A percentile compares a stretch with the other conserved stretches of the same genome.
Evolutionary conservation across 2,329 filamentous ascomycete genomes (phyloP).

Genomic region (Pezicula neosporulosa): DNA sequence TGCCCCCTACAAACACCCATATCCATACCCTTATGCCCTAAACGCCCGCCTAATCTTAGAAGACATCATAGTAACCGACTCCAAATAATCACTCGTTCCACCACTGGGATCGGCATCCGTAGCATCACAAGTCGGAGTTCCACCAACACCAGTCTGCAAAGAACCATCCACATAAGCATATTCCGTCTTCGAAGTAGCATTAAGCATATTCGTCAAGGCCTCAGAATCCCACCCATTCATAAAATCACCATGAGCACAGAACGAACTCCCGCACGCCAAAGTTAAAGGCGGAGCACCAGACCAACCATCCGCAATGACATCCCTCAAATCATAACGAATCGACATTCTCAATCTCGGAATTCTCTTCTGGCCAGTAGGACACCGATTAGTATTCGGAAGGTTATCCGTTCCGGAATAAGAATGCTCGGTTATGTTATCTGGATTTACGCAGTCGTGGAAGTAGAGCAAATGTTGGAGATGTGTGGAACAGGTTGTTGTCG

Average conservation of each 20-base stretch:
- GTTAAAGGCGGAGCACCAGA: constrained; percentile 38
- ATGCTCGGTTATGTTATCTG: constrained; percentile 26
- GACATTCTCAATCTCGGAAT: constrained; percentile 45
- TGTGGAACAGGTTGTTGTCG: constrained; percentile 33
- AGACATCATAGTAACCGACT: not conserved
- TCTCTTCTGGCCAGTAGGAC: constrained; percentile 39
- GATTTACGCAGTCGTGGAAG: constrained; percentile 41
- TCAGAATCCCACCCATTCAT: constrained; percentile 44
- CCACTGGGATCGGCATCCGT: constrained; percentile 37
- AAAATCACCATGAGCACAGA: constrained; percentile 43
- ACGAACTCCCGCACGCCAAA: constrained; percentile 38
- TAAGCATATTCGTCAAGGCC: constrained; percentile 37
- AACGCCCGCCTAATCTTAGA: not conserved
- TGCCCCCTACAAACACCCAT: too few species aligned
- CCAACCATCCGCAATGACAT: constrained; percentile 40
- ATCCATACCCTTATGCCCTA: too few species aligned
- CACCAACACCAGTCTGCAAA: constrained; percentile 28
- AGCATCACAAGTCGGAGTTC: constrained; percentile 28
- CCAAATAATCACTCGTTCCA: constrained; percentile 35
- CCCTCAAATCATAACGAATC: constrained; percentile 42
- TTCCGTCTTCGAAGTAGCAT: constrained; percentile 29
- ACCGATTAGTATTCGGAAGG: constrained; percentile 32
- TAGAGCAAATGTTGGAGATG: constrained; percentile 41
- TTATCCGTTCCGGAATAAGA: constrained; percentile 22
- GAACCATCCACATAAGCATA: constrained; percentile 33